Conservation (phyloP, 768 basidiomycete genomes). For the Lactifluus rugatus region DNA sequence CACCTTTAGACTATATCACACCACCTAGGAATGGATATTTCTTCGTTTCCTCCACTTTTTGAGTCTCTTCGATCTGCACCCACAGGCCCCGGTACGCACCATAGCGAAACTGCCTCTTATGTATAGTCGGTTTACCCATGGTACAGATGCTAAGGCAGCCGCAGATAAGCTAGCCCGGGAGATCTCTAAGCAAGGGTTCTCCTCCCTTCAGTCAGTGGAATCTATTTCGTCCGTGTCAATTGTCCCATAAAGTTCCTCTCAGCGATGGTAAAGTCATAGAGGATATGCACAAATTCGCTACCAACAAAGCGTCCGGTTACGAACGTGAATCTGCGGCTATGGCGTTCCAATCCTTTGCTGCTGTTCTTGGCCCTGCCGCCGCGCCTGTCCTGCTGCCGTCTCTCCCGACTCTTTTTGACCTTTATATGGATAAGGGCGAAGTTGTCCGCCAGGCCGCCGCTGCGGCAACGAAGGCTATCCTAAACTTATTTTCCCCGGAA, state of each 20-base stretch:
- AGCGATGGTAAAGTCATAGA: constrained; percentile 57
- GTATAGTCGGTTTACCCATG: neutral
- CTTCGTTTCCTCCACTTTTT: constrained; percentile 39
- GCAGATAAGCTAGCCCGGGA: constrained; percentile 72
- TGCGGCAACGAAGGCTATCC: constrained; percentile 69
- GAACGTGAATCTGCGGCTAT: constrained; percentile 84
- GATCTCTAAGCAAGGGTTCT: constrained; percentile 51
- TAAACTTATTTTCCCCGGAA: constrained; percentile 80
- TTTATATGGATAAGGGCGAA: constrained; percentile 91
- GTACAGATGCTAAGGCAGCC: constrained; percentile 70
- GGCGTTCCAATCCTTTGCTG: constrained; percentile 66
- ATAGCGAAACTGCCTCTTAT: neutral
- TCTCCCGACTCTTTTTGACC: constrained; percentile 67
- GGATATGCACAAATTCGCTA: constrained; percentile 57
- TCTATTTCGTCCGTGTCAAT: constrained; percentile 6
- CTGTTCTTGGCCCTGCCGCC: constrained; percentile 54
- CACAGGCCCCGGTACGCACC: constrained; percentile 29
- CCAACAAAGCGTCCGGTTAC: constrained; percentile 79
- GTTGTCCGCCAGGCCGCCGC: constrained; percentile 79
- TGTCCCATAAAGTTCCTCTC: constrained; percentile 15
- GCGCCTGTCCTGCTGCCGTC: constrained; percentile 71
- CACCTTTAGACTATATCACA: constrained; percentile 33
- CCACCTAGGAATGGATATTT: constrained; percentile 34
- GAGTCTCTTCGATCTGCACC: constrained; percentile 31
- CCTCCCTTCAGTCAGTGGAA: constrained; percentile 46